Percentiles rank a stretch among this genome's conserved stretches.
These are phyloP conservation scores for Castanospermum australe DNA, from an alignment of 306 rosid species.

Conservation along the genomic window DNA sequence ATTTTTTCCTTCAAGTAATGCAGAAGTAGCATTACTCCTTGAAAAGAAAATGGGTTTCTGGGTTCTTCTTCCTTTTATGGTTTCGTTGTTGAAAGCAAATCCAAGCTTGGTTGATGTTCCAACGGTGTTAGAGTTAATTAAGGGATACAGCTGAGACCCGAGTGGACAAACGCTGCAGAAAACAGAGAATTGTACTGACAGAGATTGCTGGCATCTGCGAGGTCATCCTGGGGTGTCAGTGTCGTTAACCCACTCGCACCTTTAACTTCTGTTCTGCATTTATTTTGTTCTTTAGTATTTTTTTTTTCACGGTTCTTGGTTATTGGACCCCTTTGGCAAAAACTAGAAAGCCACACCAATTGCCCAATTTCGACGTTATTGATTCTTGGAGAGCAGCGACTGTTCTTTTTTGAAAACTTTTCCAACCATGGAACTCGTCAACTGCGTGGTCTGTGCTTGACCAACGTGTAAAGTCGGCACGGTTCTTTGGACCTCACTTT, in stretches of 20 bases:
- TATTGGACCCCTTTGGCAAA: constrained; percentile 13
- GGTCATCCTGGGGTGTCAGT: constrained; percentile 2
- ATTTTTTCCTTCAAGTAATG: neutral
- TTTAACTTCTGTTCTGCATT: neutral
- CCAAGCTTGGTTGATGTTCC: neutral
- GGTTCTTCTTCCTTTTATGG: neutral
- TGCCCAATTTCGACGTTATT: constrained; percentile 7
- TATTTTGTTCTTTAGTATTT: neutral
- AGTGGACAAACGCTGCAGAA: neutral
- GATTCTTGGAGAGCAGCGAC: neutral
- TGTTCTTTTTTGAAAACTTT: neutral
- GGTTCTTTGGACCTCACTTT: neutral
- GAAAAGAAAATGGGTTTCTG: neutral
- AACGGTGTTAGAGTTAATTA: neutral
- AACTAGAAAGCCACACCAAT: constrained; percentile 1
- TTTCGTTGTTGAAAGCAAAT: neutral
- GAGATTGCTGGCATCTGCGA: neutral
- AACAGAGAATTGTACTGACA: neutral
- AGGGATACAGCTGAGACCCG: neutral
- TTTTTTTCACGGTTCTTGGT: neutral
- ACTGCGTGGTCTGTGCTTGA: constrained; percentile 21
- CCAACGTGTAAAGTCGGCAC: constrained; percentile 20
- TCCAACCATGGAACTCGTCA: neutral
- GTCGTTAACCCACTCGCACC: neutral
- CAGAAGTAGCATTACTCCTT: neutral